Conservation (phyloP, 2,329 filamentous ascomycete genomes). For the Arthrobotrys iridis region DNA sequence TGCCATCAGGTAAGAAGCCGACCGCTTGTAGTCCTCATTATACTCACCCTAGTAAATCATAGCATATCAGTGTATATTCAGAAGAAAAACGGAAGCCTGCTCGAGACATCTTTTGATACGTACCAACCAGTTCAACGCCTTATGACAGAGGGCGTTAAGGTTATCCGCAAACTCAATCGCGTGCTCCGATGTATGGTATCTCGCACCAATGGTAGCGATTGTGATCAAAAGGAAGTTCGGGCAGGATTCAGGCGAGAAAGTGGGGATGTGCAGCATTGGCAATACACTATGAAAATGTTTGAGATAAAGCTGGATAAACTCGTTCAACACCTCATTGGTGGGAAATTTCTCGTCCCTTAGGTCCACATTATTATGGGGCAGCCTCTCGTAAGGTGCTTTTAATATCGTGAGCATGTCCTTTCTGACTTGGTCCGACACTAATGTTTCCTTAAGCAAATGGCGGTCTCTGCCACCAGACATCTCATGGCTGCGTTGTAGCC, state of each 20-base stretch:
- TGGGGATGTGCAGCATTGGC: constrained; percentile 59
- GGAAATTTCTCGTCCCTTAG: constrained; percentile 58
- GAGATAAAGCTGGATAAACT: constrained; percentile 60
- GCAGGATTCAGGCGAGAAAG: constrained; percentile 56
- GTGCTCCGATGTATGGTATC: constrained; percentile 57
- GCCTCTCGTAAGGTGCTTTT: constrained; percentile 56
- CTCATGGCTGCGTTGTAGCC: constrained; percentile 40
- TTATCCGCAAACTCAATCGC: constrained; percentile 58
- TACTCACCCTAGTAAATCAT: constrained; percentile 56
- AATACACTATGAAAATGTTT: constrained; percentile 60
- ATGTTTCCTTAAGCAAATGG: constrained; percentile 35
- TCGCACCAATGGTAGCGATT: constrained; percentile 58
- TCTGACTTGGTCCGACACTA: constrained; percentile 56
- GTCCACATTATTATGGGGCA: constrained; percentile 56
- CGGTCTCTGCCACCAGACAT: constrained; percentile 32
- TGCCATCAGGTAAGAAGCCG: constrained; percentile 57
- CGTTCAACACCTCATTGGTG: constrained; percentile 57
- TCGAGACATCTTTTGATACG: background rate
- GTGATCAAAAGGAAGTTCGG: constrained; percentile 57
- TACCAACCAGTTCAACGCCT: constrained; percentile 58
- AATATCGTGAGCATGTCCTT: constrained; percentile 57
- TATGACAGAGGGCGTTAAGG: constrained; percentile 58
- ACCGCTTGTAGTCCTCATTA: constrained; percentile 57
- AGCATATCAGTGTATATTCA: background rate
- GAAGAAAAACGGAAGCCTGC: background rate